Conservation (phyloP, 2,329 filamentous ascomycete species). For the Balansia obtecta region DNA sequence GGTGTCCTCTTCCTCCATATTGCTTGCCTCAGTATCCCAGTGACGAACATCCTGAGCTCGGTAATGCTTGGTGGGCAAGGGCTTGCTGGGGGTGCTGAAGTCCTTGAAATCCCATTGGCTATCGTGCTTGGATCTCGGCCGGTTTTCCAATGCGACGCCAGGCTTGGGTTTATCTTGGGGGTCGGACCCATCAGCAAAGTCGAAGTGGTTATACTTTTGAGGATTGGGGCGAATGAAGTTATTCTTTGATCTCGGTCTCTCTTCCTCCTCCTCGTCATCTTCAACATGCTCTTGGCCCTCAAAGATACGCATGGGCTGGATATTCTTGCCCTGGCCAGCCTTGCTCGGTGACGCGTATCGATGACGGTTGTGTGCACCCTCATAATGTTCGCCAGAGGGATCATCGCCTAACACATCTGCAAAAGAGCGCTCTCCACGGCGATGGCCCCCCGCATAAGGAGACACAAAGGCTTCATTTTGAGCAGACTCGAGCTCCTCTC, state of each 20-base stretch:
- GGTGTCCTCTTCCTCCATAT: constrained; percentile 42
- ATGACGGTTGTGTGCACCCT: constrained; percentile 30
- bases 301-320: constrained; percentile 51
- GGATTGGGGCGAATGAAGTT: constrained; percentile 53
- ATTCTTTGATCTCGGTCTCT: constrained; percentile 30
- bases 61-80: constrained; percentile 42
- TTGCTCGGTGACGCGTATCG: constrained; percentile 40
- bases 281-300: constrained; percentile 36
- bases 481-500: constrained; percentile 45
- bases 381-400: constrained; percentile 28
- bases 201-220: constrained; percentile 76
- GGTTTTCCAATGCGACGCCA: constrained; percentile 27
- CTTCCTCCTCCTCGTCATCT: constrained; percentile 25
- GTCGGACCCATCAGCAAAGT: constrained; percentile 57
- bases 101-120: constrained; percentile 83
- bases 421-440: constrained; percentile 48
- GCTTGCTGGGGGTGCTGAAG: constrained; percentile 72
- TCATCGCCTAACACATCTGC: constrained; percentile 58
- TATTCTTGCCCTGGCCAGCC: constrained; percentile 46
- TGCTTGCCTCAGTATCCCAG: constrained; percentile 54
- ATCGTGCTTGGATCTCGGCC: constrained; percentile 48
- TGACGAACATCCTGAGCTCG: constrained; percentile 62
- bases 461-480: constrained; percentile 38
- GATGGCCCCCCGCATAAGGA: constrained; percentile 49
- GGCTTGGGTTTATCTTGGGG: constrained; percentile 33